Percentiles rank a stretch among this genome's conserved stretches.
phyloP scores from a whole-genome alignment of 2,329 filamentous ascomycete species.

The Emericellopsis atlantica region DNA sequence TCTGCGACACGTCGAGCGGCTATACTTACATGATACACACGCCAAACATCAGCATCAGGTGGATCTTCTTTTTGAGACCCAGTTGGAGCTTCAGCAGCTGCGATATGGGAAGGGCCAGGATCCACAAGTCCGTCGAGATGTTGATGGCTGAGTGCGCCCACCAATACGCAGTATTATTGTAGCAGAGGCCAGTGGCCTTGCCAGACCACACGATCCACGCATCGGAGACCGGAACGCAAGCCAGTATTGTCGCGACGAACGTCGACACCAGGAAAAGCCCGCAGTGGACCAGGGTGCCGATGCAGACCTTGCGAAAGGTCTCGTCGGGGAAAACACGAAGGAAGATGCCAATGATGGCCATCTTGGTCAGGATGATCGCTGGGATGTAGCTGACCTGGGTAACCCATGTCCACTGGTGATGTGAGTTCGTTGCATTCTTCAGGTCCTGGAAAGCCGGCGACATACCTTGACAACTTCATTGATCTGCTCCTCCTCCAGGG shows the following conservation, averaged over 20 bases:
- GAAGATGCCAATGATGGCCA: constrained; percentile 4
- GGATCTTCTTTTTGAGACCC: constrained; percentile 2
- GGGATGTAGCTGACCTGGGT: constrained; percentile 5
- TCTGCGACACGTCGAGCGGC: no score
- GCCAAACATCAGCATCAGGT: constrained; percentile 4
- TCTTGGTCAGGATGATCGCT: constrained; percentile 5
- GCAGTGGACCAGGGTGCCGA: constrained; percentile 3
- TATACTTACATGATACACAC: constrained; percentile 4
- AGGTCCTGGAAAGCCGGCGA: no score
- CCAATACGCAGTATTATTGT: constrained; percentile 5
- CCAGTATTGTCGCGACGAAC: constrained; percentile 2
- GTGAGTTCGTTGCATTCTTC: neutral
- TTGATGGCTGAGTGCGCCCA: constrained; percentile 5
- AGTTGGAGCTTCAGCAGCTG: constrained; percentile 4
- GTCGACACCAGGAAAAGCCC: constrained; percentile 5
- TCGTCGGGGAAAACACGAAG: constrained; percentile 3
- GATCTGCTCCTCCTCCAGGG: constrained; percentile 19
- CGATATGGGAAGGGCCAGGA: constrained; percentile 4
- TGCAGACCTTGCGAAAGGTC: constrained; percentile 1
- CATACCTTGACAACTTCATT: constrained; percentile 18
- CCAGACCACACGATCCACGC: constrained; percentile 3
- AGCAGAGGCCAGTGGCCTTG: constrained; percentile 1
- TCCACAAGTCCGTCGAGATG: constrained; percentile 4
- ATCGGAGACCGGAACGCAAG: constrained; percentile 3
- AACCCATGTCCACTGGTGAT: constrained; percentile 4